Evolutionary conservation across 257 asterid species (phyloP).

Genomic region (Henckelia pumila): DNA sequence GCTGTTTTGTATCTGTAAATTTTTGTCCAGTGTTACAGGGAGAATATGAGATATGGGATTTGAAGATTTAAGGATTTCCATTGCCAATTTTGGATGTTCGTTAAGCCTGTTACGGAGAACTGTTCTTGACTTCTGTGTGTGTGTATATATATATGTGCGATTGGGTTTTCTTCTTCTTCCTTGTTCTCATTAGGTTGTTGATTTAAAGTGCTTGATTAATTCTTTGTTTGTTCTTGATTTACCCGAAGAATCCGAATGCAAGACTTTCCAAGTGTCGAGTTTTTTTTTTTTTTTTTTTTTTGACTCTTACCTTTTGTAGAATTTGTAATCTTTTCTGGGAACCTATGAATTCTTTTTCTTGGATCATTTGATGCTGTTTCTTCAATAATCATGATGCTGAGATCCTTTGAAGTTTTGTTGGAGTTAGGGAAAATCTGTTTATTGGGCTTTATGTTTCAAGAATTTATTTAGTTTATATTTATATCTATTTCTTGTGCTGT

Average conservation of each 20-base stretch:
- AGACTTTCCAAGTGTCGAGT: neutral
- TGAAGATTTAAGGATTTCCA: neutral
- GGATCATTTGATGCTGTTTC: no score
- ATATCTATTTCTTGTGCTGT: neutral
- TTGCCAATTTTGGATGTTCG: neutral
- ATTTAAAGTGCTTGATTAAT: no score
- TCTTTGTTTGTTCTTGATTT: no score
- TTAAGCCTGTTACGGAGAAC: neutral
- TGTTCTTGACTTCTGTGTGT: no score
- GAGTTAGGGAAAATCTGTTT: neutral
- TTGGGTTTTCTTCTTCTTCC: no score
- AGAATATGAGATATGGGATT: neutral
- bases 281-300: no score
- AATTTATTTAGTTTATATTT: slow-evolving; percentile 4
- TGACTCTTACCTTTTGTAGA: neutral
- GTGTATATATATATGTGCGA: no score
- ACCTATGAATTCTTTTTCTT: no score
- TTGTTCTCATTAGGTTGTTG: no score
- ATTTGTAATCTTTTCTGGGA: neutral
- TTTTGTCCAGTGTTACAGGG: neutral
- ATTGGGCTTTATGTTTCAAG: neutral
- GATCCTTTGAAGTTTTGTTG: neutral
- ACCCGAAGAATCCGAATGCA: neutral
- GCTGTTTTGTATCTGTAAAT: neutral
- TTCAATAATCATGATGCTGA: no score